Evolutionary conservation across 352 stramenopile species (phyloP).

Genomic region (Pythium aristosporum): DNA sequence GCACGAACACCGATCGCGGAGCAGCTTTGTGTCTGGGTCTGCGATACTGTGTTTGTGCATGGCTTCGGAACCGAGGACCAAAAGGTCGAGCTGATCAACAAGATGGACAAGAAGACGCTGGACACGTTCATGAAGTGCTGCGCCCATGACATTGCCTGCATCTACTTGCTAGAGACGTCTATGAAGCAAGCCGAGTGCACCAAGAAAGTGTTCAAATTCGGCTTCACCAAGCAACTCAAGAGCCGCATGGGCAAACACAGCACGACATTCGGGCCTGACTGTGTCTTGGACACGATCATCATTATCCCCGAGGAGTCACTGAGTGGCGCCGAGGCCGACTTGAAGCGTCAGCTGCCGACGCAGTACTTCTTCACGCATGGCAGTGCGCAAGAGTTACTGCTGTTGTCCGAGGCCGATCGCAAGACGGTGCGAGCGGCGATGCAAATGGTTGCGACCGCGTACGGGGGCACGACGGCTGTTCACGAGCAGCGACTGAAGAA

Average conservation of each 20-base stretch:
- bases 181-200: too few relatives aligned
- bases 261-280: not conserved
- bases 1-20: not conserved
- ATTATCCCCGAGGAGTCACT: not conserved
- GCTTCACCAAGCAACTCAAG: conserved; percentile 1
- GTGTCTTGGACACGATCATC: conserved; percentile 6
- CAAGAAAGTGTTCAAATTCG: conserved; percentile 8
- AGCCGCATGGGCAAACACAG: not conserved
- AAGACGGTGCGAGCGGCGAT: conserved; percentile 1
- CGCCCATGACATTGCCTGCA: not conserved
- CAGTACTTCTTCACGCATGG: not conserved
- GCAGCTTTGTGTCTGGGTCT: conserved; percentile 1
- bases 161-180: conserved; percentile 7
- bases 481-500: not conserved
- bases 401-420: not conserved
- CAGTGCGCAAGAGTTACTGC: not conserved
- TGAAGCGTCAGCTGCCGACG: not conserved
- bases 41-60: not conserved
- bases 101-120: conserved; percentile 4
- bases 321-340: not conserved
- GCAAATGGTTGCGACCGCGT: not conserved
- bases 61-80: not conserved
- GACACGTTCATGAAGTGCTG: not conserved
- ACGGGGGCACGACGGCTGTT: conserved; percentile 1
- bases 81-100: not conserved